Evolutionary conservation across 495 filamentous ascomycete genomes (phyloP).

Genomic region (Daldinia vernicosa): DNA sequence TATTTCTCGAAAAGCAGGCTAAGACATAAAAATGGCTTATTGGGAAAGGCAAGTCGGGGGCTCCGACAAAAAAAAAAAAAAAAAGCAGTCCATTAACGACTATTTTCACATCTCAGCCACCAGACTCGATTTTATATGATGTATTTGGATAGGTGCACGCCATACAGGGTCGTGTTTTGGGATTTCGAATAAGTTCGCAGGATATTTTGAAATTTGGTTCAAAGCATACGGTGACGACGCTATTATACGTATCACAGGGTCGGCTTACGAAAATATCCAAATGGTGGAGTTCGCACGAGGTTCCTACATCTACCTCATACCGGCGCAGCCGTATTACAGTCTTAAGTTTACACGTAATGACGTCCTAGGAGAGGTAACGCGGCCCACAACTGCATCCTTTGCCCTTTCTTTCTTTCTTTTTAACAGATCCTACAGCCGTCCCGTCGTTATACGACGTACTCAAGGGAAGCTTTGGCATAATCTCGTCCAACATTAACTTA

Average conservation of each 20-base stretch:
- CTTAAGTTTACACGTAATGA: background rate
- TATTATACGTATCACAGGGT: background rate
- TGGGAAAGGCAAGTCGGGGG: background rate
- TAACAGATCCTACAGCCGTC: background rate
- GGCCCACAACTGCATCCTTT: background rate
- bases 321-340: conserved; percentile 1
- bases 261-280: background rate
- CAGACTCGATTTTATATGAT: background rate
- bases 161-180: no score
- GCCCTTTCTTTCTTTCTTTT: background rate
- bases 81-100: background rate
- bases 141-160: background rate
- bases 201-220: background rate
- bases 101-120: background rate
- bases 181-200: background rate
- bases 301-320: background rate
- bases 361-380: background rate
- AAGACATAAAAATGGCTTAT: background rate
- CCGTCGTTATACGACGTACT: background rate
- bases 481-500: background rate
- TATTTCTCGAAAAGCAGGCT: background rate
- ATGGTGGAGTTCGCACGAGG: background rate
- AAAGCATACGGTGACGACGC: background rate
- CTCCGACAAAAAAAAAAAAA: background rate
- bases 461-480: background rate